Evolutionary conservation across 768 basidiomycete genomes (phyloP).

Genomic region (Suillus placidus): DNA sequence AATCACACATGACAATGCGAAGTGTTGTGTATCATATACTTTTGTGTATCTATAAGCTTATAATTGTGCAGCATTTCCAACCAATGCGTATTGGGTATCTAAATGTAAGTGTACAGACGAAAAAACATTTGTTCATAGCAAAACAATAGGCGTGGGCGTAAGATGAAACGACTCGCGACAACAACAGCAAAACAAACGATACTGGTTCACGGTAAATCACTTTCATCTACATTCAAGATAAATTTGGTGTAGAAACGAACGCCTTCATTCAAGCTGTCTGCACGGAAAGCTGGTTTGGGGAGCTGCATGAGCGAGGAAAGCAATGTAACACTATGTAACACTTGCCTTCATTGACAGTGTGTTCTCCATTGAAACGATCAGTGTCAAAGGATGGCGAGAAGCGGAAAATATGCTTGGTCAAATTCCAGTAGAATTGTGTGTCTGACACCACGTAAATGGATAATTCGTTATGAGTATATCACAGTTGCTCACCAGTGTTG

Average conservation of each 20-base stretch:
- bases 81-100: not conserved
- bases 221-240: constrained; percentile 69
- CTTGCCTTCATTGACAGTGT: constrained; percentile 25
- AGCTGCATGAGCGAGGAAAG: constrained; percentile 15
- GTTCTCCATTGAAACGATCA: constrained; percentile 20
- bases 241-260: constrained; percentile 68
- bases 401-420: constrained; percentile 55
- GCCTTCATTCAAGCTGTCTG: constrained; percentile 58
- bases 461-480: not conserved
- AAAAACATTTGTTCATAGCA: not conserved
- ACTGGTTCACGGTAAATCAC: constrained; percentile 21
- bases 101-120: not conserved
- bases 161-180: no score
- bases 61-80: not conserved
- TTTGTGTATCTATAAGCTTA: constrained; percentile 2
- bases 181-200: not conserved
- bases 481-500: constrained; percentile 20
- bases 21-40: not conserved
- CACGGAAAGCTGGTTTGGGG: constrained; percentile 43
- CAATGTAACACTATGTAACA: not conserved
- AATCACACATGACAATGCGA: constrained; percentile 3
- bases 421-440: constrained; percentile 22
- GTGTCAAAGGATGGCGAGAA: constrained; percentile 39
- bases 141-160: not conserved
- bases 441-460: constrained; percentile 12